Conservation (phyloP, 2,329 filamentous ascomycete species). For the Didymella segeticola region DNA sequence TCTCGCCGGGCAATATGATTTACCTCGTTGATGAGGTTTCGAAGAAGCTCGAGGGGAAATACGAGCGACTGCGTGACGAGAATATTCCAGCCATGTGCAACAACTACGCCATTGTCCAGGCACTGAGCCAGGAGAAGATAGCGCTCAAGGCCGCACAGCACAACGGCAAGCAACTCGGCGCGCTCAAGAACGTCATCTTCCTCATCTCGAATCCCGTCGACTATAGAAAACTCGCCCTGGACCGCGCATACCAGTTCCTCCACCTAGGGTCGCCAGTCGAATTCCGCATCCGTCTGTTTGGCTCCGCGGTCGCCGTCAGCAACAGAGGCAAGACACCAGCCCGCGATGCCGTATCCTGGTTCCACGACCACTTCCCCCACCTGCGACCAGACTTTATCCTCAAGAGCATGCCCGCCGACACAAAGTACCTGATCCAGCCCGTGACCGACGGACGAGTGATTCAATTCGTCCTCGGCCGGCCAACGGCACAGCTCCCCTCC, state of each 20-base stretch:
- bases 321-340: conserved; percentile 1
- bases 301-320: conserved; percentile 3
- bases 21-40: conserved; percentile 12
- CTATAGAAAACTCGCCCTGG: conserved; percentile 20
- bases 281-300: conserved; percentile 22
- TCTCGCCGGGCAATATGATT: conserved; percentile 32
- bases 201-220: conserved; percentile 17
- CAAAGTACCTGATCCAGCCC: conserved; percentile 28
- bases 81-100: neutral
- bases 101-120: conserved; percentile 20
- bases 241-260: conserved; percentile 37
- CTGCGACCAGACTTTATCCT: conserved; percentile 41
- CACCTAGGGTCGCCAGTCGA: conserved; percentile 31
- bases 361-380: conserved; percentile 38
- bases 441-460: conserved; percentile 30
- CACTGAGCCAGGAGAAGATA: neutral
- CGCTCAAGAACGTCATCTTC: conserved; percentile 29
- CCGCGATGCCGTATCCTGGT: conserved; percentile 24
- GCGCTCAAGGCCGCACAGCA: neutral
- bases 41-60: conserved; percentile 7
- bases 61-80: conserved; percentile 6
- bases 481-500: too few species aligned
- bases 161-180: conserved; percentile 13
- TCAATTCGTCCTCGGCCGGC: conserved; percentile 37
- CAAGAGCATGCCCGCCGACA: conserved; percentile 37